phyloP scores from a whole-genome alignment of 805 yeast species.

The Barnettozyma siamensis region DNA sequence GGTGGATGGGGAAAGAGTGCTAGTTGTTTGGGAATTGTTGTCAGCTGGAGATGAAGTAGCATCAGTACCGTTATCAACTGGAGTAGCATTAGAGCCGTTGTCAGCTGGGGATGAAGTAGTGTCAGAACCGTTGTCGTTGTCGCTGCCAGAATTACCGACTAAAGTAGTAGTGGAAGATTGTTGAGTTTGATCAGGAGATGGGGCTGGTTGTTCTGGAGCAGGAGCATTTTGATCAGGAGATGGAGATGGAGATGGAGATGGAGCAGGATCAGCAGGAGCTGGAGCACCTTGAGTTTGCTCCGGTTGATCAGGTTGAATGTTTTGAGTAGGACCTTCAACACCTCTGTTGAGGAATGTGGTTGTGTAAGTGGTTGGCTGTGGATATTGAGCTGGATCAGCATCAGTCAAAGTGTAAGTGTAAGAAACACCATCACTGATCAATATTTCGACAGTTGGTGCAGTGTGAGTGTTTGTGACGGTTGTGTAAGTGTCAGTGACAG shows the following conservation, averaged over 20 bases:
- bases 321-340: not conserved
- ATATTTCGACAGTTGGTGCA: constrained; percentile 37
- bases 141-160: not conserved
- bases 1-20: constrained; percentile 1
- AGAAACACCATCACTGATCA: constrained; percentile 33
- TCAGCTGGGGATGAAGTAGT: not conserved
- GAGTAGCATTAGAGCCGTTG: constrained; percentile 14
- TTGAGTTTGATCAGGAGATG: not conserved
- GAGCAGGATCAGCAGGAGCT: not conserved
- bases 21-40: too few relatives aligned
- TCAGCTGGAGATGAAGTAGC: constrained; percentile 11
- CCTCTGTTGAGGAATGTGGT: constrained; percentile 16
- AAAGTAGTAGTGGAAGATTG: not conserved
- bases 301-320: not conserved
- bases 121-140: not conserved
- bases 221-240: not conserved
- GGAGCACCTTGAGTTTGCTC: not conserved
- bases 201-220: not conserved
- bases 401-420: constrained; percentile 34
- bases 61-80: constrained; percentile 8
- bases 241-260: not conserved
- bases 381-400: constrained; percentile 31
- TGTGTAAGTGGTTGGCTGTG: constrained; percentile 31
- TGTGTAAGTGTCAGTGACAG: constrained; percentile 36
- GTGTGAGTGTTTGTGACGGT: constrained; percentile 33